Conservation (phyloP, 2,329 filamentous ascomycete species). For the Pseudogymnoascus pannorum region DNA sequence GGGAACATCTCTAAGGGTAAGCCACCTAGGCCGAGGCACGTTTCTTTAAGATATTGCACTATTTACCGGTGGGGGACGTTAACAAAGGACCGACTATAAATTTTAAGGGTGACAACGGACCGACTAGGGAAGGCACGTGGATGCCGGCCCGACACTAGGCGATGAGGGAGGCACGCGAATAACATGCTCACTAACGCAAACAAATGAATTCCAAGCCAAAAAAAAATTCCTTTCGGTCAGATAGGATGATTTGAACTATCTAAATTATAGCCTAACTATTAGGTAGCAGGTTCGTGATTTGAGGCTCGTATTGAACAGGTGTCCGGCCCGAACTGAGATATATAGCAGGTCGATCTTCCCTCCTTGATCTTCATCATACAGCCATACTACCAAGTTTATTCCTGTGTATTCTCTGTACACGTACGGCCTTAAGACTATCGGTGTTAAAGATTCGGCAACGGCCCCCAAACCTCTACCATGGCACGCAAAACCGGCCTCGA, state of each 20-base stretch:
- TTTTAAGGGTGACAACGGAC: neutral
- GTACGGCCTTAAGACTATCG: neutral
- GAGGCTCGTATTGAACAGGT: neutral
- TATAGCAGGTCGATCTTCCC: neutral
- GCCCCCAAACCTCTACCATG: neutral
- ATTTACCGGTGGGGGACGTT: neutral
- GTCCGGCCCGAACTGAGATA: neutral
- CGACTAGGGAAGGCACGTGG: neutral
- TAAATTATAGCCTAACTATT: neutral
- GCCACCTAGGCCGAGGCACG: neutral
- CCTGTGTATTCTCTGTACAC: neutral
- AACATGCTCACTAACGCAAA: neutral
- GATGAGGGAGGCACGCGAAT: neutral
- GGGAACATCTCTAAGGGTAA: constrained; percentile 21
- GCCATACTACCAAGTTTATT: neutral
- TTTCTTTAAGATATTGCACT: neutral
- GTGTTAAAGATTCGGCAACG: neutral
- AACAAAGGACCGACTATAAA: neutral
- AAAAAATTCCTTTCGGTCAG: neutral
- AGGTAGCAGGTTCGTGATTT: neutral
- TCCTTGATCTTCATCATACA: neutral
- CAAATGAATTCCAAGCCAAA: neutral
- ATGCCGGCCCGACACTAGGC: neutral
- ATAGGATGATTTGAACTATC: neutral
- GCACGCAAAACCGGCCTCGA: neutral